Evolutionary conservation across 768 basidiomycete species (phyloP).

Genomic region (Collybia mongolica): DNA sequence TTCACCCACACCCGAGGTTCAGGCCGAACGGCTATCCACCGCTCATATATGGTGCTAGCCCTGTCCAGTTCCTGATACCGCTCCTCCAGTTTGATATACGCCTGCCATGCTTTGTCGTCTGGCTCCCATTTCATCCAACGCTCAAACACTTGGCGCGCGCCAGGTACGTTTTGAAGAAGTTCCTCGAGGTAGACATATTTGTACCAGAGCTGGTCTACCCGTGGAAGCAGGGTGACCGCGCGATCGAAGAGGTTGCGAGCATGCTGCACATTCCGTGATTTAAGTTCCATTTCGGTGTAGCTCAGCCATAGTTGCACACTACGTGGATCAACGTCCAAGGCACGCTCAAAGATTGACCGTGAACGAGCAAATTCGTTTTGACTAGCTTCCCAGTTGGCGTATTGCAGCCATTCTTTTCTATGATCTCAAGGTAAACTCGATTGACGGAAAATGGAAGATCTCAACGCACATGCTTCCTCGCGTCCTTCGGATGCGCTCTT

Average conservation of each 20-base stretch:
- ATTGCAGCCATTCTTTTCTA: slow-evolving; percentile 87
- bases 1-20: slow-evolving; percentile 86
- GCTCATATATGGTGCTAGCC: slow-evolving; percentile 90
- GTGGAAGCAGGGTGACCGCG: slow-evolving; percentile 93
- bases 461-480: slow-evolving; percentile 67
- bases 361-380: slow-evolving; percentile 97
- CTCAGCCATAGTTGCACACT: slow-evolving; percentile 90
- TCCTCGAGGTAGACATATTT: slow-evolving; percentile 99
- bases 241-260: slow-evolving; percentile 97
- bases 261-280: slow-evolving; percentile 96
- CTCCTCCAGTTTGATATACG: slow-evolving; percentile 98
- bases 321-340: slow-evolving; percentile 91
- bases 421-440: neutral
- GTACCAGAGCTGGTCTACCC: slow-evolving; percentile 98
- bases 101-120: slow-evolving; percentile 99
- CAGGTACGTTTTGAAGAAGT: slow-evolving; percentile 91
- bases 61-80: slow-evolving; percentile 90
- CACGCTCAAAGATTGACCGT: slow-evolving; percentile 94
- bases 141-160: slow-evolving; percentile 97
- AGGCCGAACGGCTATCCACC: slow-evolving; percentile 76
- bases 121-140: slow-evolving; percentile 99
- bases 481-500: slow-evolving; percentile 81
- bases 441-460: neutral
- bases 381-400: slow-evolving; percentile 89
- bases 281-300: slow-evolving; percentile 97